These are phyloP conservation scores for Ogataea thermomethanolica DNA, from an alignment of 805 yeast genomes.

Conservation along the genomic window DNA sequence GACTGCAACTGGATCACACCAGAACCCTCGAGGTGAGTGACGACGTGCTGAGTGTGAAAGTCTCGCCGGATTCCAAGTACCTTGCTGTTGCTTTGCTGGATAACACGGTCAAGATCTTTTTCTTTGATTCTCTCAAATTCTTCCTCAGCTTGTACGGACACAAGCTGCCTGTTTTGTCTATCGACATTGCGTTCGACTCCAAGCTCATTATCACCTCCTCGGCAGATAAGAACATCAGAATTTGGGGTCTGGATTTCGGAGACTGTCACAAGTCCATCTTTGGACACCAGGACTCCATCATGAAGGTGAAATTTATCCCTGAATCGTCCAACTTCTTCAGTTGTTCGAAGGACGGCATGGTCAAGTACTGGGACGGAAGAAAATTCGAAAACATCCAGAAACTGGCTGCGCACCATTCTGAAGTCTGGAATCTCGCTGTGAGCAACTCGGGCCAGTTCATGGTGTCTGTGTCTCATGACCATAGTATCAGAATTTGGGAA, in stretches of 20 bases:
- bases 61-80: slow-evolving; percentile 75
- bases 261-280: slow-evolving; percentile 96
- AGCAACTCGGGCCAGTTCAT: slow-evolving; percentile 67
- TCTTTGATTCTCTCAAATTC: slow-evolving; percentile 80
- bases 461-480: slow-evolving; percentile 88
- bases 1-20: slow-evolving; percentile 62
- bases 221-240: slow-evolving; percentile 95
- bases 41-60: slow-evolving; percentile 73
- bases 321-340: slow-evolving; percentile 88
- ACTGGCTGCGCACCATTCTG: slow-evolving; percentile 81
- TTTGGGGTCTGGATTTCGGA: slow-evolving; percentile 99
- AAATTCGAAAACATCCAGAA: slow-evolving; percentile 93
- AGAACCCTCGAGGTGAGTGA: slow-evolving; percentile 84
- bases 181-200: slow-evolving; percentile 87
- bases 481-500: slow-evolving; percentile 88
- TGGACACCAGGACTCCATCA: slow-evolving; percentile 94
- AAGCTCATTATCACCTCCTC: slow-evolving; percentile 88
- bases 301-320: slow-evolving; percentile 82
- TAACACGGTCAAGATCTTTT: slow-evolving; percentile 94
- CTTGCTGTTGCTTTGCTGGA: slow-evolving; percentile 85
- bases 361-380: slow-evolving; percentile 98
- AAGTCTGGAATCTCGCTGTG: slow-evolving; percentile 90
- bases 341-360: slow-evolving; percentile 80
- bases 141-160: slow-evolving; percentile 92
- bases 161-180: slow-evolving; percentile 87